phyloP scores from a whole-genome alignment of 2,329 filamentous ascomycete species.

The Scedosporium apiospermum region DNA sequence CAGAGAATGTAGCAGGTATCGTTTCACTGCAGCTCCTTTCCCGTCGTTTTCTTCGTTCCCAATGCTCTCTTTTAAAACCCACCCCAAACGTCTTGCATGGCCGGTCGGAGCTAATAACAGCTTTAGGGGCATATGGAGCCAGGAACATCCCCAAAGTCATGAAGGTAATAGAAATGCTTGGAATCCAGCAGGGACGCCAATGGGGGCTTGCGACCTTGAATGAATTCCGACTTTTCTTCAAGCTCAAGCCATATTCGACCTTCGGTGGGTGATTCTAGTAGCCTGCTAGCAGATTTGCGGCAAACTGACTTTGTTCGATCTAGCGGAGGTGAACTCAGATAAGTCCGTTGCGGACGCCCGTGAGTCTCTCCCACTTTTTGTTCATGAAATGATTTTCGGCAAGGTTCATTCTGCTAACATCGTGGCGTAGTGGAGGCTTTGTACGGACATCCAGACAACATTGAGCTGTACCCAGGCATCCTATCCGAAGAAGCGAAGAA shows the following conservation, averaged over 20 bases:
- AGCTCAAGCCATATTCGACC: conserved; percentile 41
- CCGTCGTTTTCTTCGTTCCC: too few relatives aligned
- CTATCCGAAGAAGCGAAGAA: conserved; percentile 59
- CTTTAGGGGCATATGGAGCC: conserved; percentile 29
- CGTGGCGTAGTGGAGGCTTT: conserved; percentile 22
- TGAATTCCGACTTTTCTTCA: conserved; percentile 54
- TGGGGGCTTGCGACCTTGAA: conserved; percentile 53
- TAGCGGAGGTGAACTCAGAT: conserved; percentile 42
- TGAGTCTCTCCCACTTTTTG: conserved; percentile 16
- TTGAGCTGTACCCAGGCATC: conserved; percentile 55
- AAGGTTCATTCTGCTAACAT: neutral
- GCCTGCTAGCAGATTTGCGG: neutral
- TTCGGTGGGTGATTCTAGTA: conserved; percentile 29
- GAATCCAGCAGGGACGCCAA: conserved; percentile 46
- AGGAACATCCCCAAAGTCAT: conserved; percentile 47
- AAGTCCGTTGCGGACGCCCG: conserved; percentile 38
- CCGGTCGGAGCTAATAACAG: conserved; percentile 5
- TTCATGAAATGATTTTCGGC: neutral
- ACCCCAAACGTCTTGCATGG: too few relatives aligned
- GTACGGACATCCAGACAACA: conserved; percentile 51
- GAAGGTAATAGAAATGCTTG: conserved; percentile 47
- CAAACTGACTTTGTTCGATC: conserved; percentile 6
- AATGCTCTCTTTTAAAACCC: too few relatives aligned
- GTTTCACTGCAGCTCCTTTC: neutral
- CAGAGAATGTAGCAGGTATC: conserved; percentile 37